Conservation (phyloP, 768 basidiomycete genomes). For the Mycena galericulata region DNA sequence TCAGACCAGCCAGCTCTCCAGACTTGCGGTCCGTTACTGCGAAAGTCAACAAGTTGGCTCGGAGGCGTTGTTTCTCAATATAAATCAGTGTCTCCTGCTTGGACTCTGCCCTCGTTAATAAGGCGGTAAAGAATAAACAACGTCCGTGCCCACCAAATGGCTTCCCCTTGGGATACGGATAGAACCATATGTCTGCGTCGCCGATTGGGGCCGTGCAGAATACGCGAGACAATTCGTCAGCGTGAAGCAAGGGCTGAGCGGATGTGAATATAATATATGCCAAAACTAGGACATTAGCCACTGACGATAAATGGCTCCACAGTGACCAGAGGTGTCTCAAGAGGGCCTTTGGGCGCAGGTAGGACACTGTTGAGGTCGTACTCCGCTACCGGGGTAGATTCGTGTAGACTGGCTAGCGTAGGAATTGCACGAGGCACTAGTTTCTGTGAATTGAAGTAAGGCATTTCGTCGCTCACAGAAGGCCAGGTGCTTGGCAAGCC, state of each 20-base stretch:
- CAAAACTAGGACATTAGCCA: not conserved
- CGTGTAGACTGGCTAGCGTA: constrained; percentile 26
- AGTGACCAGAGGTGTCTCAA: constrained; percentile 28
- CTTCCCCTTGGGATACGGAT: constrained; percentile 37
- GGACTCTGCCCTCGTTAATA: constrained; percentile 14
- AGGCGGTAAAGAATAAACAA: not conserved
- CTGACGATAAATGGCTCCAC: constrained; percentile 36
- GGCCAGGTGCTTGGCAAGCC: no score
- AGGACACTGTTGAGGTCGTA: constrained; percentile 37
- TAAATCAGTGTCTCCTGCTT: constrained; percentile 37
- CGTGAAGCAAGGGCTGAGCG: constrained; percentile 32
- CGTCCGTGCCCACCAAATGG: constrained; percentile 25
- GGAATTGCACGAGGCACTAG: constrained; percentile 13
- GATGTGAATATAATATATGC: not conserved
- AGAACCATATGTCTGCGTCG: constrained; percentile 33
- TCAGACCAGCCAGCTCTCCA: constrained; percentile 31
- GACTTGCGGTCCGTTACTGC: constrained; percentile 35
- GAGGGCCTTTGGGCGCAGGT: constrained; percentile 22
- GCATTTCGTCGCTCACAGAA: not conserved
- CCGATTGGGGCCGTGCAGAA: constrained; percentile 24
- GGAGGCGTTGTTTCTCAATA: constrained; percentile 38
- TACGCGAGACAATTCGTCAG: constrained; percentile 28
- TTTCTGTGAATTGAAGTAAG: constrained; percentile 23
- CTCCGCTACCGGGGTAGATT: constrained; percentile 29
- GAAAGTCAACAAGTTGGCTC: constrained; percentile 36